Evolutionary conservation across 2,329 filamentous ascomycete species (phyloP), one percentile per base, ranked within the genome.

Genomic region (Cladosporium sp.): DNA sequence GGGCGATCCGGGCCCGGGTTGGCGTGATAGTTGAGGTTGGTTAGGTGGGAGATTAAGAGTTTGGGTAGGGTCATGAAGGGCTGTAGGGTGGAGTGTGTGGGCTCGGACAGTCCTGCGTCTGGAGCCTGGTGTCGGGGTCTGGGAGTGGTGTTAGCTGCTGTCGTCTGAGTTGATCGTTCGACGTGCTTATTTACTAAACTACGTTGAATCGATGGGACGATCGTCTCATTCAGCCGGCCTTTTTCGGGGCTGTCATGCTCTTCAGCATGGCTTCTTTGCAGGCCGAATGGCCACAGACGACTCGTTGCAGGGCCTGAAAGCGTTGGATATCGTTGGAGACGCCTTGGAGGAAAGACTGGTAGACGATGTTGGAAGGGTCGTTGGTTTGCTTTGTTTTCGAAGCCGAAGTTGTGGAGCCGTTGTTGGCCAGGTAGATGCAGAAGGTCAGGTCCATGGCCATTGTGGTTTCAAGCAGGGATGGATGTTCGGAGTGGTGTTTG

Each of bases 291-390:
- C 50, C 50, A 13, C 50, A 52, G 43, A 31, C 28, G 22, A 52
- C 43, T 2, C 18, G 31, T 42, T 52, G 50, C 7, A 52, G 37
- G 16, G 45, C 44, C 32, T 53, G 51, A 43, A 59, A 65, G 13
- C 46, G 31, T 46, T 52, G 46, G 53, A 65, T 65, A 46, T 61
- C 55, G 43, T 60, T 57, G 4, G 61, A 63, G n/a, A 62, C 46
- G 8, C 58, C 56, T 46, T 65, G 58, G 22, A 65, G 55, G 54
- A 64, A 65, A n/a, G 52, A 38, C 41, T 61, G 58, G 58, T 65
- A 65, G 49, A 57, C 41, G 22, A 53, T 34, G 5, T 43, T 45
- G 14, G 22, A 32, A 1, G 40, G 28, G 14, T 46, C 46, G 34
- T 41, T 48, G 32, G 18, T 40, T 3, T 14, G 6, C 14, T 46